Evolutionary conservation across 2,329 filamentous ascomycete genomes (phyloP).

Genomic region (Ophiostoma sp.): DNA sequence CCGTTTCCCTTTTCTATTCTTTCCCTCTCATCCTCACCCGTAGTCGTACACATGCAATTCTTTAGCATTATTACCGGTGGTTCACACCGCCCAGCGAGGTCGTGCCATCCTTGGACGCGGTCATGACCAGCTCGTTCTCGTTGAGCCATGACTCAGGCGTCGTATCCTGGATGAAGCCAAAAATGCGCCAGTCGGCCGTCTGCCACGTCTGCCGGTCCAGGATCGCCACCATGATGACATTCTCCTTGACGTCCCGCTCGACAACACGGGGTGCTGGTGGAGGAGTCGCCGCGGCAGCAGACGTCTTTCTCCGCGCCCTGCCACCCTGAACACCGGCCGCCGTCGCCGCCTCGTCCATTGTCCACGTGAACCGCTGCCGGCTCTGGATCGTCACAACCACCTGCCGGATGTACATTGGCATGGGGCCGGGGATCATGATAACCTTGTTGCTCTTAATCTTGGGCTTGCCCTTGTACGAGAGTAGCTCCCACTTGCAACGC

Average conservation of each 20-base stretch:
- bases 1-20: background rate
- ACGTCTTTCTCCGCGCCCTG: background rate
- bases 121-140: constrained; percentile 29
- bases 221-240: constrained; percentile 60
- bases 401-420: constrained; percentile 44
- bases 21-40: background rate
- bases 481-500: constrained; percentile 55
- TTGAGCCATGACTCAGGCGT: constrained; percentile 45
- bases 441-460: constrained; percentile 58
- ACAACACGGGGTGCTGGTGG: constrained; percentile 45
- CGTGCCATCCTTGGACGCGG: constrained; percentile 12
- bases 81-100: background rate
- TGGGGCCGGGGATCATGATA: constrained; percentile 47
- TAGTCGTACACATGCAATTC: background rate
- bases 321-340: background rate
- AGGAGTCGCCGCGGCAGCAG: constrained; percentile 34
- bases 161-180: constrained; percentile 62
- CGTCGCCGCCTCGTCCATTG: constrained; percentile 33
- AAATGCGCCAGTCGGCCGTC: constrained; percentile 60
- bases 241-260: constrained; percentile 60
- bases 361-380: constrained; percentile 54
- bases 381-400: constrained; percentile 62
- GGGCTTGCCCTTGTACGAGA: constrained; percentile 51
- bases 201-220: constrained; percentile 49
- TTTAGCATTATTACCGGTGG: background rate